Evolutionary conservation across 306 rosid species (phyloP), one percentile per base, ranked within the genome.

Genomic region (Prunus davidiana): DNA sequence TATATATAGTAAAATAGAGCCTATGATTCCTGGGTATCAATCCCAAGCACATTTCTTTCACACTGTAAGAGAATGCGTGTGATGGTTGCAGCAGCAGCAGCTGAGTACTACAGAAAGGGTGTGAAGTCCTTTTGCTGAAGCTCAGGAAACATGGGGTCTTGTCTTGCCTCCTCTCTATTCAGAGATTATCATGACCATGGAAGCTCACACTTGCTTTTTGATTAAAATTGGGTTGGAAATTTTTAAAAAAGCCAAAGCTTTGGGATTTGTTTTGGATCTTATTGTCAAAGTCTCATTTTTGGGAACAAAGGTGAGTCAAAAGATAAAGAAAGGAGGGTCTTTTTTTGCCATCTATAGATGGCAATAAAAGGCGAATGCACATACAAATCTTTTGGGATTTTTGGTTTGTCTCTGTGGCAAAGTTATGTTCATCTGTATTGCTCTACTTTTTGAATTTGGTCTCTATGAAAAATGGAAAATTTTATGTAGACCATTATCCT

Each of bases 111-210:
- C 65, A 34, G 52, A 56, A 8, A 54, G 52, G 30, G 49, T 72
- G 30, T 8, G 76, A 32, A 34, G 56, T 73, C 67, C 67, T 73
- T 73, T 41, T 73, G 45, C 76, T 41, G 12, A 73, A 73, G 67
- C 67, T 41, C 43, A 43, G 43, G 67, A 15, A 67, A 73, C 76
- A 58, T 72, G 67, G 7, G 56, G 57, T 73, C 76, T 58, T 58
- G 66, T 43, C 67, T 43, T 73, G 76, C 66, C 76, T 58, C 56
- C 56, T 28, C 12, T 14, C 27, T 41, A 16, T 72, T 38, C 0
- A 71, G 8, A 52, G 46, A 69, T 20, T 55, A 14, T 38, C 51
- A 47, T 47, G 51, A 47, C 51, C 51, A 52, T 7, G 62, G 62
- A n/a, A 62, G 20, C 28, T 62, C 43, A 28, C 5, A 62, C 16